These are phyloP conservation scores for Platanus orientalis DNA, from an alignment of 164 flowering plant genomes.

Conservation along the genomic window DNA sequence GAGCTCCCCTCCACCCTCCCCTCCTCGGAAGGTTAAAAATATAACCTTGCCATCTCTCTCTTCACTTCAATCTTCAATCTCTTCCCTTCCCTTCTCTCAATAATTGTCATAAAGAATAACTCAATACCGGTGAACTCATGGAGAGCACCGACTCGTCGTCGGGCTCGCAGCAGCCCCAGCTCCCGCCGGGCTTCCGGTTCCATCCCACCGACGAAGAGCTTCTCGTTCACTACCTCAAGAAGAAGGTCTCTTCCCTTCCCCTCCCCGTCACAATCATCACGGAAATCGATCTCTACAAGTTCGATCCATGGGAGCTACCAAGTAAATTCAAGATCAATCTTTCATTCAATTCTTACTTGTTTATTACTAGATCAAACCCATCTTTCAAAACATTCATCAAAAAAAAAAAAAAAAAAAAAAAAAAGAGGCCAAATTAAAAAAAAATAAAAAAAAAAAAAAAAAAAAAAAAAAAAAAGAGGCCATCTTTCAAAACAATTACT, in stretches of 20 bases:
- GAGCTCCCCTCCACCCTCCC: slow-evolving; percentile 9
- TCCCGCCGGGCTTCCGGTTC: slow-evolving; percentile 85
- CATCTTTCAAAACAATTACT: too few species aligned
- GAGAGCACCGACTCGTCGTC: slow-evolving; percentile 62
- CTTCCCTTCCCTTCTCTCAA: neutral
- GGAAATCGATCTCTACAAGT: slow-evolving; percentile 74
- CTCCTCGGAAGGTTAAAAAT: too few species aligned
- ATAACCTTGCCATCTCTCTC: slow-evolving; percentile 4
- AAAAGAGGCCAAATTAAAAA: too few species aligned
- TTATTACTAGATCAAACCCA: too few species aligned
- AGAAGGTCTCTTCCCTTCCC: slow-evolving; percentile 54
- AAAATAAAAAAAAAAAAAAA: too few species aligned
- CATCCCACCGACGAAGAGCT: slow-evolving; percentile 88
- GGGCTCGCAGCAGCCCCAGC: slow-evolving; percentile 56
- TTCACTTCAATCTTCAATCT: neutral
- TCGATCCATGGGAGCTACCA: slow-evolving; percentile 89
- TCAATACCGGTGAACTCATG: slow-evolving; percentile 11
- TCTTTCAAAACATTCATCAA: too few species aligned
- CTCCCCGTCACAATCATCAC: slow-evolving; percentile 76
- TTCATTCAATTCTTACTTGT: too few species aligned
- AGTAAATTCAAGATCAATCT: slow-evolving; percentile 33
- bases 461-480: too few species aligned
- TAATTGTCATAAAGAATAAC: neutral
- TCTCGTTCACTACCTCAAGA: slow-evolving; percentile 74
- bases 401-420: too few species aligned